Evolutionary conservation across 2,329 filamentous ascomycete species (phyloP), one percentile per base, ranked within the genome.

Genomic region (Lomentospora prolificans): DNA sequence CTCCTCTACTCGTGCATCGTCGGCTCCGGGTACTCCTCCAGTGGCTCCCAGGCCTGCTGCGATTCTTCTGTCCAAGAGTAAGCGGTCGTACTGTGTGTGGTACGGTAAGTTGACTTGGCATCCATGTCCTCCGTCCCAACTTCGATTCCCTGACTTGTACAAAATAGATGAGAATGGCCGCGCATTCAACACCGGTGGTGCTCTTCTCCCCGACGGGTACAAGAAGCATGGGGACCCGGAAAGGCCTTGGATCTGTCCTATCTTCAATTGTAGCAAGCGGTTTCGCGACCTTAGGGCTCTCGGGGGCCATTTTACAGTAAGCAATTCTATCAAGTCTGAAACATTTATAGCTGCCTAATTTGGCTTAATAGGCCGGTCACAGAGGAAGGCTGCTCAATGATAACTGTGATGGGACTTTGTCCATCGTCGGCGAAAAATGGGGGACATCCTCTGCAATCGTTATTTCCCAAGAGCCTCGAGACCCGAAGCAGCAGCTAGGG

Each of bases 361-460:
- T n/a, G n/a, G n/a, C n/a, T n/a, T 66, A 6, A 60, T 56, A 28
- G 24, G 63, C 61, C 8, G 59, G 55, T 0, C 67, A 69, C 28
- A 61, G 56, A 25, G 56, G 58, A 31, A 55, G 33, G 55, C 67
- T 55, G 7, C 64, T 72, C 50, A 72, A 74, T 27, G 72, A 74
- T 54, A 74, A 74, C 27, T 61, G 61, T 3, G 72, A 74, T 8
- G 72, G 72, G 2, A 74, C 71, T 0, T 53, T 74, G 8, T 64
- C 67, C 14, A 58, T 64, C 8, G 41, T 70, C 3, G 61, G 61
- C 8, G 17, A 14, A n/a, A 48, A 48, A 22, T 10, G 24, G 17
- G 22, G 19, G 22, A 4, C 19, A 10, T 22, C 17, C 44, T 19
- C 44, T n/a, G n/a, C n/a, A n/a, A 25, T 48, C n/a, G 8, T 48